Evolutionary conservation across 2,329 filamentous ascomycete species (phyloP).

Genomic region (Colletotrichum sp.): DNA sequence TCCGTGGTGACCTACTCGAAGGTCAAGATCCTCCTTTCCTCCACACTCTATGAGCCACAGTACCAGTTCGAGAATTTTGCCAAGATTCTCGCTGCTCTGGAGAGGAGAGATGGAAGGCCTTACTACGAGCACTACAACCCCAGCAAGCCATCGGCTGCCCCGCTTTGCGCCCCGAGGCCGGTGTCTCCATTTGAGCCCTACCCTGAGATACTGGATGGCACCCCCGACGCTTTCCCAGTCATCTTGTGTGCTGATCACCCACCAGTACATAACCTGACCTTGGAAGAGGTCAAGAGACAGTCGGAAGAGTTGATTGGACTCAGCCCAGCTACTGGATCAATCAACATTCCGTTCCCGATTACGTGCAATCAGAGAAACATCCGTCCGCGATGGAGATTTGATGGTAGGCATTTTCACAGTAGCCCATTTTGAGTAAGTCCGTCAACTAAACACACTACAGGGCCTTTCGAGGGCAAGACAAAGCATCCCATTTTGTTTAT

Average conservation of each 20-base stretch:
- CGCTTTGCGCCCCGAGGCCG: slow-evolving; percentile 33
- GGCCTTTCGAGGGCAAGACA: slow-evolving; percentile 37
- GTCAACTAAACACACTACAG: not conserved
- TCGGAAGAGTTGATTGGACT: slow-evolving; percentile 35
- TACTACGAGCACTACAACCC: slow-evolving; percentile 38
- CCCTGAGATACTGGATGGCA: slow-evolving; percentile 33
- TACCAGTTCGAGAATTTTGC: slow-evolving; percentile 46
- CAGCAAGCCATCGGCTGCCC: slow-evolving; percentile 12
- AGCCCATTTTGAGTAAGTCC: too few species aligned
- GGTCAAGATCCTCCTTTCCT: slow-evolving; percentile 46
- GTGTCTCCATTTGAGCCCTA: slow-evolving; percentile 34
- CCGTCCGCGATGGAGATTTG: slow-evolving; percentile 43
- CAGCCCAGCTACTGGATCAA: slow-evolving; percentile 47
- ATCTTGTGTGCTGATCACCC: slow-evolving; percentile 50
- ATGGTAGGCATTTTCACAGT: slow-evolving; percentile 25
- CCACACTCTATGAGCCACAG: slow-evolving; percentile 49
- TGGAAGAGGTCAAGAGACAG: slow-evolving; percentile 36
- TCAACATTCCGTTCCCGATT: slow-evolving; percentile 43
- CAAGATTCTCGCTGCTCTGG: slow-evolving; percentile 44
- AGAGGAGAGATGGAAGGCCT: slow-evolving; percentile 46
- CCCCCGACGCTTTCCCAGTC: slow-evolving; percentile 45
- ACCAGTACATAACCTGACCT: slow-evolving; percentile 29
- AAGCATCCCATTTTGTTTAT: slow-evolving; percentile 49
- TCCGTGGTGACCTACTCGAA: slow-evolving; percentile 55
- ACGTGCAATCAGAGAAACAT: slow-evolving; percentile 41